Base-by-base conservation (phyloP, 805 yeast genomes). In the Sugiyamaella valdiviana region DNA sequence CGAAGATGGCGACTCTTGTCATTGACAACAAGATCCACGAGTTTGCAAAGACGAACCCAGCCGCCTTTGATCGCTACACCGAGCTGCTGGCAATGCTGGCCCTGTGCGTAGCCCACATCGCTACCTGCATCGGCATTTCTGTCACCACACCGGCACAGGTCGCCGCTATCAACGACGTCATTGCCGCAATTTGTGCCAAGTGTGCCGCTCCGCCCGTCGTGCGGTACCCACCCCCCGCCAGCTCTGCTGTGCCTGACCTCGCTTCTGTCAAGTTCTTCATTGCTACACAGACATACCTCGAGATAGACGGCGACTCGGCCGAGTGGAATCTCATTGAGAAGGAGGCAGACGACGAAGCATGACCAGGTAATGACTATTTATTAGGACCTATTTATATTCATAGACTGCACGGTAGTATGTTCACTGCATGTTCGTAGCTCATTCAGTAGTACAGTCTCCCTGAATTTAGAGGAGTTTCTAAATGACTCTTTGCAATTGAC, bases 281-380 rank as follows among this genome's bases (percentile, higher is more conserved):
- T 23, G 43, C 63, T 6, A 62, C 64, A 5, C 68, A 63, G 50
- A 52, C 60, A n/a, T 64, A 59, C 36, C 49, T 61, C 20, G 68
- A 60, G 39, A 51, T 64, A 36, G 62, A 65, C 45, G 68, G 68
- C 16, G 60, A 56, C 24, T 53, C 62, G 1, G 66, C 62, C 9
- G 68, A 65, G 45, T 65, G 70, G 70, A 61, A 60, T 45, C 48
- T 63, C 12, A 54, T 63, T 14, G 59, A 54, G 15, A 50, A 46
- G 29, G 54, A 53, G 5, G 48, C 35, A 5, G 17, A 24, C 20
- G 39, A 35, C 19, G 39, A 43, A 9, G 39, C 26, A 10, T 24
- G 36, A 17, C 37, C 22, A 24, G 10, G 32, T n/a, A 3, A 3
- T n/a, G 14, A 26, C 32, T 26, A 26, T 26, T 26, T 26, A 26